phyloP scores from a whole-genome alignment of 78 protist species.

The Planoprotostelium fungivorum region DNA sequence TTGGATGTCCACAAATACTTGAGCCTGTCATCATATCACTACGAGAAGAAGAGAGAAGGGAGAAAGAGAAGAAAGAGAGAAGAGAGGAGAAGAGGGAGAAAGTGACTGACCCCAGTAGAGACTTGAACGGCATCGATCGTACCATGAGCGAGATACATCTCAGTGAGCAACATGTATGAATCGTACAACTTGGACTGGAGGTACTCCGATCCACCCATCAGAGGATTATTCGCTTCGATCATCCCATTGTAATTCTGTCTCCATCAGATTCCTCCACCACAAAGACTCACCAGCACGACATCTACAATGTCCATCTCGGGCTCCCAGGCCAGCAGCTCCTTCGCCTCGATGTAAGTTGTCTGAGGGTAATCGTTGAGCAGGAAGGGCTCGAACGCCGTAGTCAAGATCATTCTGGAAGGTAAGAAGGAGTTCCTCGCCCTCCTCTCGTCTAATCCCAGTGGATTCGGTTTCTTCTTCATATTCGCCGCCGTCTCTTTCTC shows the following conservation, averaged over 20 bases:
- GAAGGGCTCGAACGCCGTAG: background rate
- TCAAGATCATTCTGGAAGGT: background rate
- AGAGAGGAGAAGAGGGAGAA: background rate
- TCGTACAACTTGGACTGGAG: background rate
- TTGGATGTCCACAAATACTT: background rate
- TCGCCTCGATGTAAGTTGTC: background rate
- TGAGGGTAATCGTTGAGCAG: background rate
- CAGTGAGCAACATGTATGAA: background rate
- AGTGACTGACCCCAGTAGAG: background rate
- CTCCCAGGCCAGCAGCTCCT: background rate
- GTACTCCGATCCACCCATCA: background rate
- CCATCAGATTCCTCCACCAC: background rate
- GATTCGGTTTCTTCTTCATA: too few species aligned
- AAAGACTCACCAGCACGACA: background rate
- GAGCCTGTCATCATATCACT: background rate
- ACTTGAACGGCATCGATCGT: background rate
- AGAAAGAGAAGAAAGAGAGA: too few species aligned
- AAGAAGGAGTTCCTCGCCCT: background rate
- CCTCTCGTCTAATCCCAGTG: background rate
- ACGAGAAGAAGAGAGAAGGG: too few species aligned
- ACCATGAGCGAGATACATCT: background rate
- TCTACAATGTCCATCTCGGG: background rate
- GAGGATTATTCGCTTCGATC: background rate
- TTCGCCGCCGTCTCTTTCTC: too few species aligned
- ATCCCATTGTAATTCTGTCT: background rate